A percentile compares a stretch with the other conserved stretches of the same genome.
Evolutionary conservation across 148 eudicot genomes (phyloP).

Genomic region (Nepenthes gracilis): DNA sequence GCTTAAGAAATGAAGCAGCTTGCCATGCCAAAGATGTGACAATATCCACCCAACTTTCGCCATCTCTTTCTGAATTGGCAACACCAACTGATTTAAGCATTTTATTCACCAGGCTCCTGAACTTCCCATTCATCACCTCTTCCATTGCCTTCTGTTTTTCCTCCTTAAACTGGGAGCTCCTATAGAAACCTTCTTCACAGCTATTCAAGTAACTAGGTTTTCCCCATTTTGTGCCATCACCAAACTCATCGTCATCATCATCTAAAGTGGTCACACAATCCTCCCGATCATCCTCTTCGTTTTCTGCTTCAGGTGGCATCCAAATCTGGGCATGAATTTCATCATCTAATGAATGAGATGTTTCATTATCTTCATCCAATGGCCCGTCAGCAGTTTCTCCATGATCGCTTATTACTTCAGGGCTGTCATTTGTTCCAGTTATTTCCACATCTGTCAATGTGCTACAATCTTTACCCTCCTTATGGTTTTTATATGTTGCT

Average conservation of each 20-base stretch:
- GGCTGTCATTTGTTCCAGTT: background rate
- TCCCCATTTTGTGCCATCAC: conserved; percentile 51
- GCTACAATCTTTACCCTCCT: conserved; percentile 10
- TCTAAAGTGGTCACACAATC: conserved; percentile 43
- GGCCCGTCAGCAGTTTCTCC: conserved; percentile 10
- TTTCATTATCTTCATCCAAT: conserved; percentile 25
- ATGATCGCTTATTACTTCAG: conserved; percentile 8
- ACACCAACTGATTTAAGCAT: conserved; percentile 54
- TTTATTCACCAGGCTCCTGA: conserved; percentile 61
- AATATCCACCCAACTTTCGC: conserved; percentile 64
- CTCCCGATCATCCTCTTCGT: conserved; percentile 38
- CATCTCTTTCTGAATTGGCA: conserved; percentile 21
- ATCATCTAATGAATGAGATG: conserved; percentile 19
- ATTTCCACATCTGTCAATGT: conserved; percentile 8
- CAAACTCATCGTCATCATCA: conserved; percentile 65
- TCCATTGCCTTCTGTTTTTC: conserved; percentile 47
- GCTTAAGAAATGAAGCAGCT: conserved; percentile 73
- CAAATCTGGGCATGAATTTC: conserved; percentile 43
- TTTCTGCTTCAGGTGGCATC: conserved; percentile 79
- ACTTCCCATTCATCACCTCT: conserved; percentile 75
- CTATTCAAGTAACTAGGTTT: conserved; percentile 46
- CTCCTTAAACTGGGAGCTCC: conserved; percentile 38
- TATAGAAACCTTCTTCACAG: conserved; percentile 31
- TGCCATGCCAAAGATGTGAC: conserved; percentile 83
- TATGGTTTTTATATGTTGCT: conserved; percentile 1